These are phyloP conservation scores for Euphorbia peplus DNA, from an alignment of 345 rosid genomes.

Conservation along the genomic window DNA sequence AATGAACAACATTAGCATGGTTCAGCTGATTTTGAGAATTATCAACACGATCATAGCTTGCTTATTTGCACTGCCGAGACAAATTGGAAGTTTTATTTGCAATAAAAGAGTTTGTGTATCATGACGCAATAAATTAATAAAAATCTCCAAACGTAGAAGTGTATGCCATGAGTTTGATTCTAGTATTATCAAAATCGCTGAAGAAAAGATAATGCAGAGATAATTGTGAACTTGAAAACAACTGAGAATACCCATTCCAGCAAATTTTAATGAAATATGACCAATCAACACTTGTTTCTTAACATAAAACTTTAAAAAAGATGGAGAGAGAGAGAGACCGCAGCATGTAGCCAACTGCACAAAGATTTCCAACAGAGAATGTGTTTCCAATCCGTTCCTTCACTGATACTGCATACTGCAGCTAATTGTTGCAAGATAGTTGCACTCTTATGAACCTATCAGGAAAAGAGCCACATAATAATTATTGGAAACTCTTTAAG, in stretches of 20 bases:
- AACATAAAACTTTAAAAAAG: background rate
- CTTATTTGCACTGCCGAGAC: background rate
- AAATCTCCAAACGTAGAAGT: background rate
- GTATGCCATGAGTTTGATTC: background rate
- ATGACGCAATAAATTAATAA: background rate
- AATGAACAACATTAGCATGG: background rate
- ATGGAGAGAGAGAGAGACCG: conserved; percentile 55
- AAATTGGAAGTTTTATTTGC: background rate
- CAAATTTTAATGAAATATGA: background rate
- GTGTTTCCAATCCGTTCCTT: conserved; percentile 66
- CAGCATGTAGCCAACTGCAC: conserved; percentile 75
- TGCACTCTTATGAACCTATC: conserved; percentile 83
- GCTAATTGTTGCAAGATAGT: conserved; percentile 87
- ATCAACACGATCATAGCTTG: no score
- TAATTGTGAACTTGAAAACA: background rate
- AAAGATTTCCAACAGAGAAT: conserved; percentile 76
- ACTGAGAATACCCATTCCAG: background rate
- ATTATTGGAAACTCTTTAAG: conserved; percentile 3
- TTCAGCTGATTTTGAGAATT: background rate
- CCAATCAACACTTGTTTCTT: background rate
- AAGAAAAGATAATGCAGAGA: background rate
- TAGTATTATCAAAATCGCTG: background rate
- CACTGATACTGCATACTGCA: conserved; percentile 79
- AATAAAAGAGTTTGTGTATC: background rate
- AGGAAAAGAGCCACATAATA: conserved; percentile 5